Conservation (phyloP, 208 protist genomes). For the Leptomonas pyrrhocoris region DNA sequence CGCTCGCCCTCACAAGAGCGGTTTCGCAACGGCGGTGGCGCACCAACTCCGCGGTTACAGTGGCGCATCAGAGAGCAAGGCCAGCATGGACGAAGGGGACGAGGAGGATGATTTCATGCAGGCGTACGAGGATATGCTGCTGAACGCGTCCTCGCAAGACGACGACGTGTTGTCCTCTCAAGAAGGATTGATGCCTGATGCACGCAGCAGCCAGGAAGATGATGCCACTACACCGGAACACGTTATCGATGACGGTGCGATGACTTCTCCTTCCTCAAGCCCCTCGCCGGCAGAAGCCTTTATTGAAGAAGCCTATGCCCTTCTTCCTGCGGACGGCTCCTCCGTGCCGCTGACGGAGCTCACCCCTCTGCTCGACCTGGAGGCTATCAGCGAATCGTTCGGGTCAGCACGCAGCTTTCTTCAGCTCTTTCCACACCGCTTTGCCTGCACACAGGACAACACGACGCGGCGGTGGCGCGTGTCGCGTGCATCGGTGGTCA, state of each 20-base stretch:
- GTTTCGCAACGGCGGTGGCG: too few relatives aligned
- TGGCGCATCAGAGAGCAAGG: background rate
- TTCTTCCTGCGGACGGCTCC: conserved; percentile 61
- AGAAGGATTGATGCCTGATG: too few relatives aligned
- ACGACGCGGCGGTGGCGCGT: conserved; percentile 50
- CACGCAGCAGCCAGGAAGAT: too few relatives aligned
- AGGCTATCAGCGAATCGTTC: conserved; percentile 52
- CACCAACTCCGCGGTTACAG: conserved; percentile 3
- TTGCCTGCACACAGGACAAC: conserved; percentile 34
- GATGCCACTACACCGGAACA: too few relatives aligned
- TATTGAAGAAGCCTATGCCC: conserved; percentile 37
- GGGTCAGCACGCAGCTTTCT: conserved; percentile 66
- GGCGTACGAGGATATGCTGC: conserved; percentile 71
- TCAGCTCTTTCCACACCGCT: conserved; percentile 48
- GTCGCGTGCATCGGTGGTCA: background rate
- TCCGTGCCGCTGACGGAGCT: conserved; percentile 58
- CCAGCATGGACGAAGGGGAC: background rate
- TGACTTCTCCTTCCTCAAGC: background rate
- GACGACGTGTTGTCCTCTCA: too few relatives aligned
- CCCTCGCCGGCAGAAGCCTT: conserved; percentile 14
- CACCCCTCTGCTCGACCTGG: conserved; percentile 52
- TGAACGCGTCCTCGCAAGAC: conserved; percentile 23
- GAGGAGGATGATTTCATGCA: conserved; percentile 48
- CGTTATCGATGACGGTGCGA: too few relatives aligned
- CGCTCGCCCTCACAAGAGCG: background rate